Base-by-base conservation (phyloP, 768 basidiomycete genomes). In the Lyophyllum shimeji region DNA sequence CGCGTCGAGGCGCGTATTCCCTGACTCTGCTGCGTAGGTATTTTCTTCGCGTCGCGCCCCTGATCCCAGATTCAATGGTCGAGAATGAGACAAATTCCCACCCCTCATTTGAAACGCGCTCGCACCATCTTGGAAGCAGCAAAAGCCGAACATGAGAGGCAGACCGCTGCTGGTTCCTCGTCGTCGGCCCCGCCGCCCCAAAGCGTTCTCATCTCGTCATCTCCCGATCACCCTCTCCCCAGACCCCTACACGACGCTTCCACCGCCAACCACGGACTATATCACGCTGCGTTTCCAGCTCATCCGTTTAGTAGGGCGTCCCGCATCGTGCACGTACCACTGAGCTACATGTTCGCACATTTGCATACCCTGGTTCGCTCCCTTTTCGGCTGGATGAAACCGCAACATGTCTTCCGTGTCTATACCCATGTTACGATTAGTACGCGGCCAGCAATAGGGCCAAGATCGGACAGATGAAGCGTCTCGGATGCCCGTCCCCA, bases 321-420 rank as follows among this genome's bases (percentile, higher is more conserved):
- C 11, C 57, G 60, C 43, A 50, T 50, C 39, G 57, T 56, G 11
- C 47, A 24, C 9, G 17, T 64, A 21, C 58, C 58, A 15, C 47
- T 52, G 2, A 60, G 55, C 49, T 64, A 59, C 40, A 60, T 55
- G 15, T 57, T 59, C 25, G 57, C 62, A 20, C 50, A 59, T 46
- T 58, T 63, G 17, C 58, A 59, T 42, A 57, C 33, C 21, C 37
- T 63, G 20, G 47, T 59, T 47, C 53, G 49, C 5, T 61, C 51
- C 48, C 46, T 61, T 25, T 61, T 59, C 29, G 60, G 61, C 17
- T 67, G 66, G 66, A 61, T 33, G 17, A 11, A 33, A 2, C 23
- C 39, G 24, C 23, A 31, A 13, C 54, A 55, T 18, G 15, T 25
- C 15, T 43, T 34, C 18, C 29, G 25, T 8, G 47, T 43, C 9